Conservation (phyloP, 306 rosid species). For the Gastrolobium villosum region DNA sequence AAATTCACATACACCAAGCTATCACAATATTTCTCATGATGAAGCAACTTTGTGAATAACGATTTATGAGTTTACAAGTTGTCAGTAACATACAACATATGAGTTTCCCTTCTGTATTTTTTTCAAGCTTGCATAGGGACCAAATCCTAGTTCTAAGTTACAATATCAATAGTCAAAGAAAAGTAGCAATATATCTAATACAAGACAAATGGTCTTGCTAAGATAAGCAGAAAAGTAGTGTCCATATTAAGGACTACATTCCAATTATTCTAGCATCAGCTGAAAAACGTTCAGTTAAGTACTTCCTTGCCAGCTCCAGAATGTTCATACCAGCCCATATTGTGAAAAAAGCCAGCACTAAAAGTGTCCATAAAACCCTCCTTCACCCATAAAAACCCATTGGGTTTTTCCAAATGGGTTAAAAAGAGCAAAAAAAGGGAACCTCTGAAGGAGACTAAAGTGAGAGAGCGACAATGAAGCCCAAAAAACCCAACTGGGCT, state of each 20-base stretch:
- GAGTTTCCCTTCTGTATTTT: conserved; percentile 23
- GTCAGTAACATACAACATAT: conserved; percentile 28
- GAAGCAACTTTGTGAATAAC: conserved; percentile 6
- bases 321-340: conserved; percentile 43
- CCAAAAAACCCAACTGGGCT: conserved; percentile 49
- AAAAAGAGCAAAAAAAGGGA: conserved; percentile 49
- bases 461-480: conserved; percentile 46
- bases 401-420: conserved; percentile 52
- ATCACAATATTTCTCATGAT: conserved; percentile 16
- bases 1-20: background rate
- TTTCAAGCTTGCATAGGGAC: conserved; percentile 6
- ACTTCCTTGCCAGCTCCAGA: conserved; percentile 48
- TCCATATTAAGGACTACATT: conserved; percentile 41
- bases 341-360: conserved; percentile 58
- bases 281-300: conserved; percentile 31
- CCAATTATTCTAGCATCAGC: conserved; percentile 54
- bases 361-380: conserved; percentile 52
- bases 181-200: conserved; percentile 11
- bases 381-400: conserved; percentile 58
- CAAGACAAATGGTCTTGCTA: conserved; percentile 49
- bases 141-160: conserved; percentile 43
- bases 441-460: conserved; percentile 44
- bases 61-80: background rate
- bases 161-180: conserved; percentile 52
- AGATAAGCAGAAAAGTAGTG: conserved; percentile 23